Evolutionary conservation across 192 early-diverging fungal genomes (phyloP).

Genomic region (Podila clonocystis): DNA sequence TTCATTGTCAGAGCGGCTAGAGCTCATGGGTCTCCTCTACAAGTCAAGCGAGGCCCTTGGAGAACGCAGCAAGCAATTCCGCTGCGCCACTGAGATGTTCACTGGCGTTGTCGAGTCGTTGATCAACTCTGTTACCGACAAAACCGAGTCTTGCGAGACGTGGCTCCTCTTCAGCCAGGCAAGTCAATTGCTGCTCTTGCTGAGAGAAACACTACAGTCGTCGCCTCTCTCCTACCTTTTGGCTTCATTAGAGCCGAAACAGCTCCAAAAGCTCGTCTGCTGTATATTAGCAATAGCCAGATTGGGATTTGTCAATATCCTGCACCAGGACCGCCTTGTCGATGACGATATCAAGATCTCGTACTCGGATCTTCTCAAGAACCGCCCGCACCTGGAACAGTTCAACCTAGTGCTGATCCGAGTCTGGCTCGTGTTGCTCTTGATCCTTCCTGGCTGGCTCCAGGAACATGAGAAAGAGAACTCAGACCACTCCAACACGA

Average conservation of each 20-base stretch:
- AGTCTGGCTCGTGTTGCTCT: slow-evolving; percentile 31
- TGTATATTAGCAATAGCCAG: slow-evolving; percentile 31
- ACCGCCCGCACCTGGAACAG: slow-evolving; percentile 41
- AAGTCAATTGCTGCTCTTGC: slow-evolving; percentile 13
- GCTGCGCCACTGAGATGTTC: slow-evolving; percentile 51
- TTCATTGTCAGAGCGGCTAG: slow-evolving; percentile 45
- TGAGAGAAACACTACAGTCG: slow-evolving; percentile 34
- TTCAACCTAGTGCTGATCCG: slow-evolving; percentile 41
- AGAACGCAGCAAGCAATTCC: slow-evolving; percentile 40
- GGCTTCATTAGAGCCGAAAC: neutral
- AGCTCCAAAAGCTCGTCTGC: slow-evolving; percentile 32
- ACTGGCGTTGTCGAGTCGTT: slow-evolving; percentile 37
- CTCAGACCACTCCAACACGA: neutral
- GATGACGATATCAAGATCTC: slow-evolving; percentile 50
- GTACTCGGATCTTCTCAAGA: slow-evolving; percentile 31
- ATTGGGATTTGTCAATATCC: slow-evolving; percentile 38
- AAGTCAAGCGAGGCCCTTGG: slow-evolving; percentile 52
- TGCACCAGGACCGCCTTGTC: slow-evolving; percentile 45
- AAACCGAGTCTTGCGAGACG: slow-evolving; percentile 49
- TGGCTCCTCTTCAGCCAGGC: slow-evolving; percentile 45
- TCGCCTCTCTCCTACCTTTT: slow-evolving; percentile 10
- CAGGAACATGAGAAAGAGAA: neutral
- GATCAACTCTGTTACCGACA: slow-evolving; percentile 30
- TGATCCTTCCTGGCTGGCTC: slow-evolving; percentile 41
- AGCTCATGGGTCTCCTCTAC: slow-evolving; percentile 49